Base-by-base conservation (phyloP, 805 yeast species). In the Yamadazyma sp. region DNA sequence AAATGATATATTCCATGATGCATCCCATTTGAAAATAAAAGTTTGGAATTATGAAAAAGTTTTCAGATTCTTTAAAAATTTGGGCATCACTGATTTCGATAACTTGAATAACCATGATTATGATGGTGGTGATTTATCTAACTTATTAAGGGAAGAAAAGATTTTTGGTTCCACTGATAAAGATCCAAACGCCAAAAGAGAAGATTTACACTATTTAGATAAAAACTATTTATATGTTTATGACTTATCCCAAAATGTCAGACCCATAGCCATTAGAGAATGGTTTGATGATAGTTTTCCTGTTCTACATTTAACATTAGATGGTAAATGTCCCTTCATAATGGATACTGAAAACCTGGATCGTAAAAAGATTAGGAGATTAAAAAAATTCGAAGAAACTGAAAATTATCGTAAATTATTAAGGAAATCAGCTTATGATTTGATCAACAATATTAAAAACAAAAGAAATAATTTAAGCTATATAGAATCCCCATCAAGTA, bases 21-120 rank as follows among this genome's bases (percentile, higher is more conserved):
- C 89, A 4, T 56, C 62, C 21, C 68, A 65, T 31, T 71, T 70
- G 34, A 78, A 76, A 41, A 75, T 83, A 56, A 86, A 89, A 56
- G 83, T 89, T 16, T 91, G 97, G 96, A 77, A 82, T 25, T 80
- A 76, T 49, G 95, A 86, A 37, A 91, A 89, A 57, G 87, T 89
- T 2, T 74, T 79, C 49, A 65, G 96, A 33, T 89, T 89, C 51
- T 69, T 88, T 56, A 74, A 70, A 42, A 77, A 85, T 55, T 62
- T 85, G 48, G 76, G 67, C 34, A 69, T 53, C 36, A 63, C 31
- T 48, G 68, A 51, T 45, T 36, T 31, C 7, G 45, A 54, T 55
- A 43, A 42, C 22, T 37, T 44, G 30, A 19, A n/a, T 28, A 24
- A 25, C 13, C 22, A 28, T 17, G 39, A 44, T 31, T n/a, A n/a